Conservation (phyloP, 331 rosid genomes). For the Telfairia occidentalis region DNA sequence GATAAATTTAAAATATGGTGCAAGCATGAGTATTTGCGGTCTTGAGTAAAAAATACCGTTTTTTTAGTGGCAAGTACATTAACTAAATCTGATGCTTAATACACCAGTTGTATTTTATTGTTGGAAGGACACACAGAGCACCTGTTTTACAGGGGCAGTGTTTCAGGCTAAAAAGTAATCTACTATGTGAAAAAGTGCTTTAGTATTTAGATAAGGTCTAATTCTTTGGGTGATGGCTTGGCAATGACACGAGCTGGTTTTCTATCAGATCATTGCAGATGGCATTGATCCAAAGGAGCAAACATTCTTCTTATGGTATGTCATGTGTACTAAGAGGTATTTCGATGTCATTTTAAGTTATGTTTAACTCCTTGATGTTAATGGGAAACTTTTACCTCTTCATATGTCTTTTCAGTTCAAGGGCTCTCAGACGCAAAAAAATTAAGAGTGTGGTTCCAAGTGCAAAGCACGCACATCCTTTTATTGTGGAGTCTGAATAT, state of each 20-base stretch:
- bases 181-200: neutral
- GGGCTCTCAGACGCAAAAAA: conserved; percentile 33
- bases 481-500: conserved; percentile 24
- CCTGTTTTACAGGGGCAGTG: neutral
- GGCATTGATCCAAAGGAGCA: conserved; percentile 49
- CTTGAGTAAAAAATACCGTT: neutral
- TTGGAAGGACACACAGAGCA: neutral
- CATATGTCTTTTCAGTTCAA: conserved; percentile 17
- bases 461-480: conserved; percentile 32
- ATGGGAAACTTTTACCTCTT: neutral
- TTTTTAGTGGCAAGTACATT: neutral
- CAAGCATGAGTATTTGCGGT: neutral
- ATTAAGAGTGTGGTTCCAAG: conserved; percentile 21
- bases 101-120: neutral
- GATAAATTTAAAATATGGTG: neutral
- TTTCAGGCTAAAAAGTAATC: neutral
- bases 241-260: conserved; percentile 2
- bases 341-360: neutral
- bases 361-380: neutral
- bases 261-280: conserved; percentile 39
- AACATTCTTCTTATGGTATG: conserved; percentile 39
- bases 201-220: neutral
- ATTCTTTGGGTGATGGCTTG: neutral
- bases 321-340: neutral
- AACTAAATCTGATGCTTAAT: neutral